Conservation (phyloP, 2,329 filamentous ascomycete genomes). For the Verticillium dahliae region DNA sequence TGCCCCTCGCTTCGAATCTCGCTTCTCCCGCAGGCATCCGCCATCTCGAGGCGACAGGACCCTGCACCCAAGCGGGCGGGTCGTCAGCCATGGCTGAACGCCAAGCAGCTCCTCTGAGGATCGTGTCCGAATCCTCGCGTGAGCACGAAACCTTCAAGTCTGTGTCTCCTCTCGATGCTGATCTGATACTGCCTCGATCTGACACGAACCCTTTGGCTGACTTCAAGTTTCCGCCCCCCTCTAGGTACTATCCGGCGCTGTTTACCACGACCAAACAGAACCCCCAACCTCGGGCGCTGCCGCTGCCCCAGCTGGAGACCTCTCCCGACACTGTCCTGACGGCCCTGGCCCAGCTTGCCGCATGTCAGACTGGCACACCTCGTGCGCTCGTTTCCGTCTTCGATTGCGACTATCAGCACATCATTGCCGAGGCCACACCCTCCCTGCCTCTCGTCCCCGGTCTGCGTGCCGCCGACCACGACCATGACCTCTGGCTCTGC, state of each 20-base stretch:
- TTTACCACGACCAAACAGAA: constrained; percentile 13
- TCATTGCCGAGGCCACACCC: constrained; percentile 44
- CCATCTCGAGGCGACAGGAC: too few relatives aligned
- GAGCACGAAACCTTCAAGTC: constrained; percentile 25
- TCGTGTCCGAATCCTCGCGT: constrained; percentile 15
- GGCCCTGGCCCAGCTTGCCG: constrained; percentile 42
- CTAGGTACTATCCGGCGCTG: constrained; percentile 11
- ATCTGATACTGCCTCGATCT: neutral
- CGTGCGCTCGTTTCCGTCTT: constrained; percentile 45
- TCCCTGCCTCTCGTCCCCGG: constrained; percentile 27
- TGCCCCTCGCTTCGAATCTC: too few relatives aligned
- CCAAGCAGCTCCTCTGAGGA: neutral
- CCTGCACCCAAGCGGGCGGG: too few relatives aligned
- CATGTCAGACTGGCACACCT: constrained; percentile 27
- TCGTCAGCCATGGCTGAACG: neutral
- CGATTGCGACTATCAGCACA: constrained; percentile 37
- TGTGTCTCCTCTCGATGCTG: neutral
- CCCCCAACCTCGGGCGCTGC: constrained; percentile 11
- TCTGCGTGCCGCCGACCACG: constrained; percentile 10
- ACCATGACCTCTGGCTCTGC: constrained; percentile 16
- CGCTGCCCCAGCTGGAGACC: constrained; percentile 16
- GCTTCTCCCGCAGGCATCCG: too few relatives aligned
- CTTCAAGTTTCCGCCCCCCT: neutral
- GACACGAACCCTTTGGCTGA: neutral
- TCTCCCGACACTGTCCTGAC: constrained; percentile 34